Percentiles rank a stretch among this genome's conserved stretches.
phyloP scores from a whole-genome alignment of 2,329 filamentous ascomycete genomes.

The Elsinoe batatas region DNA sequence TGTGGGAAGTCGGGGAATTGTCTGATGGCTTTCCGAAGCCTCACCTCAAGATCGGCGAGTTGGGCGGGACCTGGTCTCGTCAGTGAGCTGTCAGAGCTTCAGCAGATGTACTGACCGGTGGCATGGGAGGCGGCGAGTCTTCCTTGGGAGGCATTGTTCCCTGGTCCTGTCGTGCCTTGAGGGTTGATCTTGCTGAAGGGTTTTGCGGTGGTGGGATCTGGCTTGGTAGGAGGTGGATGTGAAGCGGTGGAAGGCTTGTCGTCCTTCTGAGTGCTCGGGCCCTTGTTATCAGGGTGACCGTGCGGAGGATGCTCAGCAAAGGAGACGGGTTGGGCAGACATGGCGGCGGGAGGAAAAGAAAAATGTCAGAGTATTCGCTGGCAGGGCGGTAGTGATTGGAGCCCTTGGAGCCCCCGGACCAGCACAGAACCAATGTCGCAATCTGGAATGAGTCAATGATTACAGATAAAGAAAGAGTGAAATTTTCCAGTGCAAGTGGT shows the following conservation, averaged over 20 bases:
- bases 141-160: constrained; percentile 37
- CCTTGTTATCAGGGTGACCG: constrained; percentile 23
- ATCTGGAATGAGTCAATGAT: constrained; percentile 12
- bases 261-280: constrained; percentile 19
- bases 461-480: constrained; percentile 3
- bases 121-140: constrained; percentile 39
- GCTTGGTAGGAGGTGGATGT: constrained; percentile 24
- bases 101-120: constrained; percentile 26
- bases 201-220: constrained; percentile 24
- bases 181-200: constrained; percentile 17
- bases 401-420: constrained; percentile 5
- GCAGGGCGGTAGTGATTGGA: constrained; percentile 11
- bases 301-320: constrained; percentile 21
- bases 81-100: neutral
- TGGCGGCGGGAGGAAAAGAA: constrained; percentile 15
- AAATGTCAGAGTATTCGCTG: constrained; percentile 5
- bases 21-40: constrained; percentile 62
- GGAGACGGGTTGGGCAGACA: constrained; percentile 22
- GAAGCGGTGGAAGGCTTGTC: constrained; percentile 25
- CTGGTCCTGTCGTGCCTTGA: constrained; percentile 13
- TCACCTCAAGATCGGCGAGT: constrained; percentile 56
- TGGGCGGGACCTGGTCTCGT: constrained; percentile 31
- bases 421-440: neutral
- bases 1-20: constrained; percentile 88
- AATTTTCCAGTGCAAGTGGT: neutral